Base-by-base conservation (phyloP, 2,329 filamentous ascomycete species). In the Penicillium concentricum region DNA sequence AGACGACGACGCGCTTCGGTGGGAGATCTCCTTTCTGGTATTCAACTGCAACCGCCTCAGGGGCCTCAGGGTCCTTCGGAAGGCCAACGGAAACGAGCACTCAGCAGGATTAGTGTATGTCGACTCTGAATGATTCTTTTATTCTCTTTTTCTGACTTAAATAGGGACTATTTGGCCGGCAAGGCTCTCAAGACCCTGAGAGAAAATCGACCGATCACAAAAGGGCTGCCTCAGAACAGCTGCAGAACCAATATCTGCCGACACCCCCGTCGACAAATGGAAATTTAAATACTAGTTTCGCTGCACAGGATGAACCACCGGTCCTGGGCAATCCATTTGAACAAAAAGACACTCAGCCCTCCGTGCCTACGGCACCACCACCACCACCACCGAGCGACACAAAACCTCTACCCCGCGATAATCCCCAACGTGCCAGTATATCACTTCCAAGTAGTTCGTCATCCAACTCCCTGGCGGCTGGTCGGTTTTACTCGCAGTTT, bases 1-100 rank as follows among this genome's bases (percentile, higher is more conserved):
- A 66, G 59, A 38, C 65, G 67, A 28, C 69, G 67, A 18, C 65
- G 69, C 18, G 52, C 62, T 15, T 72, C 70, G 2, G 60, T 67
- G 18, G 60, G 64, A 26, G 63, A 65, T 57, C 51, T 65, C 10
- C 44, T 63, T 18, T 45, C 66, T 24, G 59, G 56, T 10, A 45
- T 65, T 44, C 62, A 64, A 28, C 42, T 58, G n/a, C 63, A 63
- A 30, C 59, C 37, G 1, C 49, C 58, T 30, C 61, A 61, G 34
- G 54, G 45, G 12, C 12, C 47, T 7, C 34, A 61, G 34, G 54
- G 45, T 9, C 12, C 47, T 7, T 28, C 22, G 12, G 54, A 45
- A 26, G 42, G 56, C 3, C 56, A 63, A 28, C 57, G 59, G 15
- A 65, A 63, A 35, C 61, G 61, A 15, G 38, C 56, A 2, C 61